Evolutionary conservation across 176 grass and related monocot species (phyloP), one percentile per base, ranked within the genome.

Genomic region (Cenchrus americanus): DNA sequence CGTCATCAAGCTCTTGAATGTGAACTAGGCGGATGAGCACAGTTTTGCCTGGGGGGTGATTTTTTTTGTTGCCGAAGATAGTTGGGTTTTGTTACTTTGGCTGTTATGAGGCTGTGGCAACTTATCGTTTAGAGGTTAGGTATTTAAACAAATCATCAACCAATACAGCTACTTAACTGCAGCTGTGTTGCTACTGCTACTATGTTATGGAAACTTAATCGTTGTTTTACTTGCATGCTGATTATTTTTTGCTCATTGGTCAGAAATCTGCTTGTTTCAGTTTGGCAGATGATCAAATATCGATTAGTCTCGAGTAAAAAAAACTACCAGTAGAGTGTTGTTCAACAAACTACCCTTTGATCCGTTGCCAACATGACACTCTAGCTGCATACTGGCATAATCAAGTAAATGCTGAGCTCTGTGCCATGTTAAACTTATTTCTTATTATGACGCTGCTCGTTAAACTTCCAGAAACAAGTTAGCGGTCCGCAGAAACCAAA

Each of bases 1-100:
- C 4, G 93, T 92, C 57, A 95, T 92, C 85, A 92, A 95, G 82
- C 91, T 95, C 73, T 86, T 89, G 58, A 75, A 86, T 27, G 82
- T 86, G 82, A 95, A 83, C 69, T 86, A 89, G 71, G 76, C 19
- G 71, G 66, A 14, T 48, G 21, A 14, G 22, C 53, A 86, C 19
- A 55, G 55, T 82, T 79, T 89, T 87, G 85, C 15, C 9, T 52
- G 57, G 51, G 47, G 47, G 67, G 62, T 27, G 1, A 44, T 23
- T 57, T 77, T 94, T 94, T 78, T 59, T 63, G 69, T 71, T 82
- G 78, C 66, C 78, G 72, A 63, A 77, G 71, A 82, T 40, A 79
- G 14, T 47, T 57, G 66, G 46, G 41, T 74, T 82, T 30, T 74
- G 73, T 48, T 82, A 41, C n/a, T 59, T 21, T 63, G 19, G 47